Evolutionary conservation across 495 filamentous ascomycete genomes (phyloP), one percentile per base, ranked within the genome.

Genomic region (Tuber indicum): DNA sequence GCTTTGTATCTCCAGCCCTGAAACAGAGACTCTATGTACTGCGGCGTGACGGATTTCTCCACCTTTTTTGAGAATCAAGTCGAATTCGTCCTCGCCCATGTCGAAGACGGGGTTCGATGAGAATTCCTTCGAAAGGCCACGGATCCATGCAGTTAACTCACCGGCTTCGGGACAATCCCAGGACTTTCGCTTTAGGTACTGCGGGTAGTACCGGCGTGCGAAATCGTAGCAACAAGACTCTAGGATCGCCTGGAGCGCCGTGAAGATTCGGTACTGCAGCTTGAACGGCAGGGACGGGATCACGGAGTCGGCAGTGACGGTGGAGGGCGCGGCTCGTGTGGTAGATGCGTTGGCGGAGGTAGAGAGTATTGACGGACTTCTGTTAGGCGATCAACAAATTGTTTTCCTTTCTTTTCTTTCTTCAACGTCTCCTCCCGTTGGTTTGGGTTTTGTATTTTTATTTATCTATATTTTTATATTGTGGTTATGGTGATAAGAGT

Each of bases 131-230:
- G 46, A 45, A 41, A 80, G 74, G 46, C 74, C 78, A 21, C 78
- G 78, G 32, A 78, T 80, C 78, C 78, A 80, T 32, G 75, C 74
- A 8, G 78, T 80, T 44, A 80, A 45, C 70, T 80, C 78, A n/a
- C 78, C 78, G 21, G 78, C 78, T 74, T 80, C 78, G 1, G 78
- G 78, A 44, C 78, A 80, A 58, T 80, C 78, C 78, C 78, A 80
- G 41, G 69, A 47, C 44, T 76, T 80, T 23, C 73, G 77, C n/a
- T 44, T 16, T 7, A 80, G 47, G 58, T 79, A 80, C 16, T 72
- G 46, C 21, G 78, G 78, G 23, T 80, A 80, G 26, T 80, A 49
- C n/a, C 76, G 71, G 62, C 58, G 49, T 52, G 78, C 74, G 19
- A 80, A 80, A 36, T 76, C 71, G 70, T 80, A 80, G 41, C 74